Evolutionary conservation across 2,329 filamentous ascomycete genomes (phyloP), one percentile per base, ranked within the genome.

Genomic region (Fusarium luffae): DNA sequence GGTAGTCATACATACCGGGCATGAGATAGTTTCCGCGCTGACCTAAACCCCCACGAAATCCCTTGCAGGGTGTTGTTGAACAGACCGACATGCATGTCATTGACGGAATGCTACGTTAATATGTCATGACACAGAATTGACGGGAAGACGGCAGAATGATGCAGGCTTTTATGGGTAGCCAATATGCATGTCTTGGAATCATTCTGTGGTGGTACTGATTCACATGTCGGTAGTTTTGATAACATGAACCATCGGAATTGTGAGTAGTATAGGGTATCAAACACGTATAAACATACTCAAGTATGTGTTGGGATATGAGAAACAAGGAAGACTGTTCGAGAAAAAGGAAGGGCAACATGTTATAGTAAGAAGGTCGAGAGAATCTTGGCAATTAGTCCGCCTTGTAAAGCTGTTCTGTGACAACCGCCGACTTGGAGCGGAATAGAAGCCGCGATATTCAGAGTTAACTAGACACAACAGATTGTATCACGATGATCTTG

Each of bases 111-210:
- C 78, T 97, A 95, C 75, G 90, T 97, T 11, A 93, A 97, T 80
- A 93, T 96, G 90, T 54, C 93, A 97, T 78, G 93, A 92, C 16
- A 97, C 93, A 4, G 32, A 97, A 93, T 0, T 92, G 96, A 78
- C 93, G 92, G 32, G 93, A 92, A 65, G 93, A 97, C 75, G 90
- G 89, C 10, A 91, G 6, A 93, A 97, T 37, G 78, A 94, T 95
- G 90, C 84, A 88, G 91, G 1, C 91, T 97, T 50, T 88, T 89
- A 4, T 79, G 83, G 50, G 80, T 85, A 9, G 87, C 30, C 27
- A 27, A 28, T 84, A 40, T 57, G 34, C 67, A 84, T 85, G 1
- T 84, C 85, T 1, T 76, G 82, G 27, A 80, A 82, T 19, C 82
- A 85, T 84, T 27, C 66, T 65, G 51, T 78, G 84, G 3, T 76